A percentile compares a stretch with the other conserved stretches of the same genome.
Evolutionary conservation across 805 yeast genomes (phyloP).

Genomic region (Schizosaccharomyces lindneri): DNA sequence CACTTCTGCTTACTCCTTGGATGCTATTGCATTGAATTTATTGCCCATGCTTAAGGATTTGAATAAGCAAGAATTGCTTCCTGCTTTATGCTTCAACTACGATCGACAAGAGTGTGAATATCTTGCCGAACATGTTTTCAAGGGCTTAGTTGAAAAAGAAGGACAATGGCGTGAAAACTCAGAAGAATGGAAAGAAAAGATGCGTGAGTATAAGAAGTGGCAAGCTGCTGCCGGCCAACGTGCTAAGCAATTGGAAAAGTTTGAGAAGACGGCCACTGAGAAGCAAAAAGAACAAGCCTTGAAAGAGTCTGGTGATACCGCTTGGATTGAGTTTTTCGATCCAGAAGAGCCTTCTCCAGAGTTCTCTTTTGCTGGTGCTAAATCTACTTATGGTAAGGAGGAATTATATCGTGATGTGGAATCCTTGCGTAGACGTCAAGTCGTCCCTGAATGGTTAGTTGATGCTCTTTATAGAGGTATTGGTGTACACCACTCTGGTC

Average conservation of each 20-base stretch:
- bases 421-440: not conserved
- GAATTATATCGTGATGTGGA: slow-evolving; percentile 1
- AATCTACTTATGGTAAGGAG: slow-evolving; percentile 1
- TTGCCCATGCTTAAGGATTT: slow-evolving; percentile 1
- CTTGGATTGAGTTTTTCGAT: slow-evolving; percentile 1
- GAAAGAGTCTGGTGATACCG: not conserved
- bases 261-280: not conserved
- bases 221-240: slow-evolving; percentile 1
- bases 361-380: slow-evolving; percentile 2
- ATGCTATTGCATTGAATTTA: not conserved
- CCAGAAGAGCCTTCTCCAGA: slow-evolving; percentile 1
- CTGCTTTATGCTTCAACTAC: not conserved
- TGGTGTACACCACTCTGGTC: not conserved
- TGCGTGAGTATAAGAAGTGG: slow-evolving; percentile 1
- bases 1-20: not conserved
- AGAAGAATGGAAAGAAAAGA: slow-evolving; percentile 1
- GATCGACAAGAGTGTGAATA: not conserved
- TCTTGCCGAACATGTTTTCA: not conserved
- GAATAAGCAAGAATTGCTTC: not conserved
- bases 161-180: slow-evolving; percentile 1
- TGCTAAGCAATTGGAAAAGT: not conserved
- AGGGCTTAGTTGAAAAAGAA: not conserved
- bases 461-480: slow-evolving; percentile 2
- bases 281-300: not conserved
- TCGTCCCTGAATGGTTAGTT: not conserved